Evolutionary conservation across 2,329 filamentous ascomycete species (phyloP).

Genomic region (Botrytis tulipae): DNA sequence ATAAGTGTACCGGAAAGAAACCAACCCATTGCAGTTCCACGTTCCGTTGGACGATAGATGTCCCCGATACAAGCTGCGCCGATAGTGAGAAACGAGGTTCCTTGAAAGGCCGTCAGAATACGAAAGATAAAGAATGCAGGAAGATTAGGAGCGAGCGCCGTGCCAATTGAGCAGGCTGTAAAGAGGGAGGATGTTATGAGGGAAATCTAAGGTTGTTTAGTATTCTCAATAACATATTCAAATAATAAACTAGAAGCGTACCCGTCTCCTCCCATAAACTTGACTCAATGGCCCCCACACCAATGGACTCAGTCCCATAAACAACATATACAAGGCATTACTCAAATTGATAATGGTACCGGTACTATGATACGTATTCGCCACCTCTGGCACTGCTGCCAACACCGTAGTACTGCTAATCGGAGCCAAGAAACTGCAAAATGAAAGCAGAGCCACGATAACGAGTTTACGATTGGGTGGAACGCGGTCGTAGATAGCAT

Average conservation of each 20-base stretch:
- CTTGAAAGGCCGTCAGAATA: constrained; percentile 71
- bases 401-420: constrained; percentile 72
- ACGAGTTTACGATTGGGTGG: constrained; percentile 59
- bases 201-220: constrained; percentile 46
- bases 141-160: constrained; percentile 69
- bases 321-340: constrained; percentile 72
- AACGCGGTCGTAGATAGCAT: constrained; percentile 64
- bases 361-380: constrained; percentile 60
- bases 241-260: constrained; percentile 39
- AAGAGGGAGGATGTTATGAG: constrained; percentile 62
- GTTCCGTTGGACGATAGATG: constrained; percentile 63
- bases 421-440: constrained; percentile 74
- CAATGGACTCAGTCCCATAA: constrained; percentile 69
- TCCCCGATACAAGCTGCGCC: constrained; percentile 69
- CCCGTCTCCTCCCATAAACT: constrained; percentile 58
- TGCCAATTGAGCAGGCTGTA: constrained; percentile 67
- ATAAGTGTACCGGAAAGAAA: constrained; percentile 70
- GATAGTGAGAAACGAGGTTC: constrained; percentile 71
- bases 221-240: constrained; percentile 9
- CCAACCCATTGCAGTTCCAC: constrained; percentile 72
- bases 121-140: constrained; percentile 72
- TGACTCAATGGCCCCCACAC: constrained; percentile 73
- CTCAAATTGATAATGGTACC: constrained; percentile 69
- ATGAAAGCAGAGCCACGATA: constrained; percentile 68
- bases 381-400: constrained; percentile 72